Evolutionary conservation across 192 early-diverging fungal species (phyloP), one percentile per base, ranked within the genome.

Genomic region (Mortierella claussenii): DNA sequence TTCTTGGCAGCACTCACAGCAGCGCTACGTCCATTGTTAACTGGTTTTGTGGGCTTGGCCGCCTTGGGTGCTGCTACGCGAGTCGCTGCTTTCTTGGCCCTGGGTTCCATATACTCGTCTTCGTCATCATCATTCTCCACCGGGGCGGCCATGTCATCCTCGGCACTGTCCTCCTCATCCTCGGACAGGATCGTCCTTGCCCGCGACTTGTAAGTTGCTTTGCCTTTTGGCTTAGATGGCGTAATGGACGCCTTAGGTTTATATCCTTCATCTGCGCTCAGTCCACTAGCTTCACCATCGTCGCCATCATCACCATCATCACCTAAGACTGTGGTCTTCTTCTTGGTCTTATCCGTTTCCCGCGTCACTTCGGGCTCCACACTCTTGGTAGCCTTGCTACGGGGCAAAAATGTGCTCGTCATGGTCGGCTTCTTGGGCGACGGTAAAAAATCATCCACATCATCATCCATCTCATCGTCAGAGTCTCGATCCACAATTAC

Each of bases 401-500:
- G 54, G 13, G 37, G 37, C 7, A 13, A 13, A 40, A 40, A 13
- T 40, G 59, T 49, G 13, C 20, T 33, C 11, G 23, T 37, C 9
- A 2, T 21, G 17, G 31, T 43, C 3, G 42, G 31, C 18, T 60
- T 66, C 57, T 44, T 54, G 5, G 64, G 45, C 1, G 30, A 36
- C 1, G 64, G 73, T 49, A 76, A 56, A 61, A 76, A 67, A 37
- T 55, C 52, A 21, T 67, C 73, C 37, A 55, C 58, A 30, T 60
- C 49, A 12, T 74, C 71, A 3, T 67, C 65, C n/a, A n/a, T n/a
- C 20, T 62, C 60, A 37, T 49, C 48, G 13, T 59, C 56, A n/a
- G 64, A 62, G 20, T 67, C 59, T 8, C 36, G 45, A 46, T 76
- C 73, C 36, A 76, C 73, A 45, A 67, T 67, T 24, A 45, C 73